A percentile compares a stretch with the other conserved stretches of the same genome.
phyloP scores from a whole-genome alignment of 257 asterid species.

The Euphrasia confusa region DNA sequence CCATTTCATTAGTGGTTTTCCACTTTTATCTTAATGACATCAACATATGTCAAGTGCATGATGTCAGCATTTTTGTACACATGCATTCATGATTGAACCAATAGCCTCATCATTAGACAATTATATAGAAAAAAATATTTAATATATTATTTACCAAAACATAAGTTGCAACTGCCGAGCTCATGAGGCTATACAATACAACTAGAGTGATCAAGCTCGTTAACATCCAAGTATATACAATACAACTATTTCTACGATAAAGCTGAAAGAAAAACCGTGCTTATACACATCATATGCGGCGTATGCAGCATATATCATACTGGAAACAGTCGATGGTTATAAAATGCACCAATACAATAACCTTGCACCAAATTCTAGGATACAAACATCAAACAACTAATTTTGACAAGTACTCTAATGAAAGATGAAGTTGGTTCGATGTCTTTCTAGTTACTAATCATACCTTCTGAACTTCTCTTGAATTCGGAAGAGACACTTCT shows the following conservation, averaged over 20 bases:
- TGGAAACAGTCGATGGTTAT: conserved; percentile 18
- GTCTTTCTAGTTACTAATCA: conserved; percentile 9
- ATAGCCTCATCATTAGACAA: not conserved
- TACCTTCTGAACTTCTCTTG: conserved; percentile 43
- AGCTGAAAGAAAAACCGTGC: conserved; percentile 2
- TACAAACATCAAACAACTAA: not conserved
- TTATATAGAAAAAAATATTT: not conserved
- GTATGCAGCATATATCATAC: conserved; percentile 13
- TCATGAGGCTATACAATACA: not conserved
- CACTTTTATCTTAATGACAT: too few relatives aligned
- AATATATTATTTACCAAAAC: not conserved
- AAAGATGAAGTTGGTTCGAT: not conserved
- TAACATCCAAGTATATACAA: not conserved
- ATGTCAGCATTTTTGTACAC: too few relatives aligned
- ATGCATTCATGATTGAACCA: not conserved
- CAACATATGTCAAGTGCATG: too few relatives aligned
- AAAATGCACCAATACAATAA: not conserved
- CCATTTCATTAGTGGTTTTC: too few relatives aligned
- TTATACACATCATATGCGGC: not conserved
- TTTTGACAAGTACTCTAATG: not conserved
- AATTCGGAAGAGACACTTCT: conserved; percentile 60
- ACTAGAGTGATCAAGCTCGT: not conserved
- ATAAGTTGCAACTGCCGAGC: not conserved
- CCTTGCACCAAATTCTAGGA: not conserved
- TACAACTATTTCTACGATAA: conserved; percentile 9